phyloP scores from a whole-genome alignment of 2,329 filamentous ascomycete genomes.

The Plenodomus biglobosus region DNA sequence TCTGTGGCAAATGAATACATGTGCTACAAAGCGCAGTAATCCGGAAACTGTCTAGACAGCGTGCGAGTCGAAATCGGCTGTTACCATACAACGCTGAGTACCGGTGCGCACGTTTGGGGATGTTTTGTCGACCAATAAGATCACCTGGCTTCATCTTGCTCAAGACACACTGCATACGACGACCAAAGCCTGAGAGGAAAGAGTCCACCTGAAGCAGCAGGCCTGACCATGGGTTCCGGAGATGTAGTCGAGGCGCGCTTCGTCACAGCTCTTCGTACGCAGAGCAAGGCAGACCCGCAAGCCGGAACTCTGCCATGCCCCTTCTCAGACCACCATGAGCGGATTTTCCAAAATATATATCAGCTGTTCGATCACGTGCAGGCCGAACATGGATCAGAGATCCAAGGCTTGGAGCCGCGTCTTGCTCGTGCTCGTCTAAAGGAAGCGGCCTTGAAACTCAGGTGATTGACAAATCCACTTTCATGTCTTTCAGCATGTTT shows the following conservation, averaged over 20 bases:
- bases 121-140: not conserved
- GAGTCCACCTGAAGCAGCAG: not conserved
- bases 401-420: constrained; percentile 21
- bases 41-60: not conserved
- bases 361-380: constrained; percentile 31
- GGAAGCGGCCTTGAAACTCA: constrained; percentile 25
- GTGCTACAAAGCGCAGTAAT: not conserved
- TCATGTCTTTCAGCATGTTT: constrained; percentile 2
- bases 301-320: constrained; percentile 32
- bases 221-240: constrained; percentile 20
- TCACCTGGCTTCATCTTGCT: not conserved
- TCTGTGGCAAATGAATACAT: not conserved
- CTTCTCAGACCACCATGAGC: constrained; percentile 27
- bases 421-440: constrained; percentile 26
- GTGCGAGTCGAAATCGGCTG: not conserved
- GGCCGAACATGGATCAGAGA: constrained; percentile 26
- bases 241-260: constrained; percentile 30
- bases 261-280: constrained; percentile 28
- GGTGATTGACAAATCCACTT: constrained; percentile 7
- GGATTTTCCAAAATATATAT: constrained; percentile 32
- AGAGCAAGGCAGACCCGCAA: constrained; percentile 21
- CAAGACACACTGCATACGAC: not conserved
- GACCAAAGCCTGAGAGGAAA: not conserved
- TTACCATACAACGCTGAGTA: not conserved
- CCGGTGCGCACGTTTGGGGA: constrained; percentile 1